Evolutionary conservation across 2,329 filamentous ascomycete genomes (phyloP), one percentile per base, ranked within the genome.

Genomic region (Cadophora sp.): DNA sequence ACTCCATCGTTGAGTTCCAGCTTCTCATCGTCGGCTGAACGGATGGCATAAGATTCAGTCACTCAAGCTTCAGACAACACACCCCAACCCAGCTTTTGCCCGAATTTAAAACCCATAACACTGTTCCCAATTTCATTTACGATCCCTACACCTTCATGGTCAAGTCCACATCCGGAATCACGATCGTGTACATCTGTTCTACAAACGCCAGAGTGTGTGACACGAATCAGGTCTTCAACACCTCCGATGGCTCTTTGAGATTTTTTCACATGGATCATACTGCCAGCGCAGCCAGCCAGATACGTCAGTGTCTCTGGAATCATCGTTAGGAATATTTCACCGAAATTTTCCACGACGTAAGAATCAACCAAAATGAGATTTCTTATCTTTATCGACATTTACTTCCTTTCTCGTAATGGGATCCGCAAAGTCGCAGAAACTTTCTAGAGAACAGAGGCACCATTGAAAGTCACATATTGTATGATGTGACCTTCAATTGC

Each of bases 121-220:
- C 77, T 80, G 0, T 83, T 80, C 14, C 89, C 89, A 1, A 91
- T 75, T 6, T 85, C 85, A n/a, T 87, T 88, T 11, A 4, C 93
- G 8, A 86, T 86, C 8, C 91, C 91, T 63, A 93, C 85, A 46
- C 90, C 82, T 77, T 93, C 91, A 79, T 94, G 91, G 26, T 91
- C 92, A 0, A 89, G 87, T 7, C 62, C 55, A 40, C 48, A 64
- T 3, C 56, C 66, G 19, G 71, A 79, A 71, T 76, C 76, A 26
- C 79, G 77, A 19, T 66, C 56, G 78, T 2, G 58, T 31, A 81
- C 67, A 66, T 82, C 84, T 2, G 89, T 91, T 56, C 86, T 87
- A 77, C 89, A 92, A 60, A 91, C 55, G 5, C 65, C 65, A 29
- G 65, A 67, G 22, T 63, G 60, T 19, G 65, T 50, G 4, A 63